Evolutionary conservation across 2,329 filamentous ascomycete genomes (phyloP).

Genomic region (Hypoxylon sp.): DNA sequence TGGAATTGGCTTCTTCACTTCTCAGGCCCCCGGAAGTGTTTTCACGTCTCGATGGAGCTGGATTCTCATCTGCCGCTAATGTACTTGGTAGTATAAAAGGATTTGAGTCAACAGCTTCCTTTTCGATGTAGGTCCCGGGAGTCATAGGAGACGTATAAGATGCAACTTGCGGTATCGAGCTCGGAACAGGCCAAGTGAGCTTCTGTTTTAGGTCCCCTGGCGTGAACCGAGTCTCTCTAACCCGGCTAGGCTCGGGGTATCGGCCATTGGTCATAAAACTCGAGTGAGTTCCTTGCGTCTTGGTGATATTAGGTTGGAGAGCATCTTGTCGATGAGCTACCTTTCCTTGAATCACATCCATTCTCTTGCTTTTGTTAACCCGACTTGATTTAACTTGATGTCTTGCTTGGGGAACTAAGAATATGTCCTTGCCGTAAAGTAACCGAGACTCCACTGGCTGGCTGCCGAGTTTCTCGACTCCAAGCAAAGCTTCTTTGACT

Average conservation of each 20-base stretch:
- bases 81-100: too few relatives aligned
- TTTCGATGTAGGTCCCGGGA: too few relatives aligned
- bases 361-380: conserved; percentile 17
- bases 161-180: too few relatives aligned
- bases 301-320: not conserved
- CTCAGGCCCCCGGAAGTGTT: too few relatives aligned
- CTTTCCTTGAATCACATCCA: conserved; percentile 8
- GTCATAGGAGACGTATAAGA: too few relatives aligned
- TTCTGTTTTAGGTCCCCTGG: too few relatives aligned
- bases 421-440: too few relatives aligned
- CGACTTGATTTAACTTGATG: conserved; percentile 13
- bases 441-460: not conserved
- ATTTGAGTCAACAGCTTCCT: too few relatives aligned
- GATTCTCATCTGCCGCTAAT: too few relatives aligned
- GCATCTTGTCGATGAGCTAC: conserved; percentile 34
- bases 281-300: not conserved
- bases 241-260: not conserved
- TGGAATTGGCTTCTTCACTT: too few relatives aligned
- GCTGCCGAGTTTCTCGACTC: conserved; percentile 5
- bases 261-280: not conserved
- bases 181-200: not conserved
- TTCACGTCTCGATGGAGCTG: too few relatives aligned
- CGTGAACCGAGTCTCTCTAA: not conserved
- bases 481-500: conserved; percentile 22
- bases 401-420: not conserved